These are phyloP conservation scores for Cudoniella acicularis DNA, from an alignment of 495 filamentous ascomycete genomes.

Conservation along the genomic window DNA sequence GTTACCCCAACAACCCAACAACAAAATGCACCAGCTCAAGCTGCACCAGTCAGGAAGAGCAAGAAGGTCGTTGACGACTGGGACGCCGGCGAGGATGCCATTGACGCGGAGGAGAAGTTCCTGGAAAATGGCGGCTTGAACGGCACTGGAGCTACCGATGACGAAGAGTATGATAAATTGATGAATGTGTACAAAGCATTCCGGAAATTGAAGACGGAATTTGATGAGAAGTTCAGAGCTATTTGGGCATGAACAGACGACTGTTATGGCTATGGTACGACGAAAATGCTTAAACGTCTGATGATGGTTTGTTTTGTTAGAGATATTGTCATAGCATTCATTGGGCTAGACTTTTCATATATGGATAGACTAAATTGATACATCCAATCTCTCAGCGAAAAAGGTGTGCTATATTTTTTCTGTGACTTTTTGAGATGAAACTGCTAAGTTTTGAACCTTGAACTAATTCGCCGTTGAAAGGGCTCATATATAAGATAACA, in stretches of 20 bases:
- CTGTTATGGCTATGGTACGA: constrained; percentile 9
- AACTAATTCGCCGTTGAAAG: too few relatives aligned
- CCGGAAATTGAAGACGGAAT: constrained; percentile 50
- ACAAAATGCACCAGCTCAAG: constrained; percentile 3
- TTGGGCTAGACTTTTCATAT: neutral
- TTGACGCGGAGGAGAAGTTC: constrained; percentile 26
- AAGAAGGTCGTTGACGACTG: constrained; percentile 40
- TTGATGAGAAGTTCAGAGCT: constrained; percentile 62
- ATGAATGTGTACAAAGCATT: constrained; percentile 56
- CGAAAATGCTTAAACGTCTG: too few relatives aligned
- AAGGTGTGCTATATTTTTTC: too few relatives aligned
- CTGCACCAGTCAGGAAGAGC: constrained; percentile 19
- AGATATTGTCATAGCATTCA: neutral
- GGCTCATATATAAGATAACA: too few relatives aligned
- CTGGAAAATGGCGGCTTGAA: constrained; percentile 15
- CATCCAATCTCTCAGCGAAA: neutral
- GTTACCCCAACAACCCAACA: neutral
- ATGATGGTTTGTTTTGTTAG: too few relatives aligned
- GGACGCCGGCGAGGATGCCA: constrained; percentile 30
- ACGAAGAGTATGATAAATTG: constrained; percentile 42
- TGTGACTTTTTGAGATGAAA: too few relatives aligned
- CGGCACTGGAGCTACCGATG: constrained; percentile 24
- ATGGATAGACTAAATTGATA: neutral
- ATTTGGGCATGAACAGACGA: constrained; percentile 49
- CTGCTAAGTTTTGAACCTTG: too few relatives aligned